Conservation (phyloP, 805 yeast genomes). For the Zygosaccharomyces rouxii region DNA sequence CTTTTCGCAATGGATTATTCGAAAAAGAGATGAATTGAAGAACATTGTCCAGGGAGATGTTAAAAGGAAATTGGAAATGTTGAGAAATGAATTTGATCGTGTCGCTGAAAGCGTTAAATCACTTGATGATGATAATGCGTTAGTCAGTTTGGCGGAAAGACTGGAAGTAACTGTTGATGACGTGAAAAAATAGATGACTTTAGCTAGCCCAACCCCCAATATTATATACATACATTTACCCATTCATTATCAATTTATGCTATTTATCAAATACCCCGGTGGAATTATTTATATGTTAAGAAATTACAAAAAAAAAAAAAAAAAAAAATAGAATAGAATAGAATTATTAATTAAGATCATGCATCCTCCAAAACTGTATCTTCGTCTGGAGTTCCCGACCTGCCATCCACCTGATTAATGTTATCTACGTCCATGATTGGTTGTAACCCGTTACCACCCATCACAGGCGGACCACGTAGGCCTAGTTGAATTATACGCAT, state of each 20-base stretch:
- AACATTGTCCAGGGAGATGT: conserved; percentile 46
- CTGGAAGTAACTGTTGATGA: no score
- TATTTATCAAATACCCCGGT: not conserved
- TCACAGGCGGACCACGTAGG: conserved; percentile 17
- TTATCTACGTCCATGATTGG: conserved; percentile 12
- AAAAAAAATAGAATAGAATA: not conserved
- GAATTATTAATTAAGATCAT: not conserved
- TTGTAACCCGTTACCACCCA: conserved; percentile 13
- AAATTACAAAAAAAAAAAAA: not conserved
- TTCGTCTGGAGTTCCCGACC: conserved; percentile 30
- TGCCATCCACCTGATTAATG: conserved; percentile 17
- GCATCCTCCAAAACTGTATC: conserved; percentile 22
- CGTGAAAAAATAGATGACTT: not conserved
- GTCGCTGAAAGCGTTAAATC: conserved; percentile 9
- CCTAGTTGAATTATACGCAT: conserved; percentile 29
- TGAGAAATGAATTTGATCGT: conserved; percentile 32
- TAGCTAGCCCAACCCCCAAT: no score
- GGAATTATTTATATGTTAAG: not conserved
- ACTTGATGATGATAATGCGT: conserved; percentile 17
- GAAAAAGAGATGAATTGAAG: conserved; percentile 46
- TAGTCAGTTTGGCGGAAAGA: conserved; percentile 14
- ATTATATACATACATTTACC: not conserved
- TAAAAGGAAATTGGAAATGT: conserved; percentile 43
- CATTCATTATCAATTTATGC: not conserved
- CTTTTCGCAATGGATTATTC: conserved; percentile 63